A percentile compares a stretch with the other conserved stretches of the same genome.
Conservation (phyloP, 164 flowering plant genomes). For the Liriodendron chinense region DNA sequence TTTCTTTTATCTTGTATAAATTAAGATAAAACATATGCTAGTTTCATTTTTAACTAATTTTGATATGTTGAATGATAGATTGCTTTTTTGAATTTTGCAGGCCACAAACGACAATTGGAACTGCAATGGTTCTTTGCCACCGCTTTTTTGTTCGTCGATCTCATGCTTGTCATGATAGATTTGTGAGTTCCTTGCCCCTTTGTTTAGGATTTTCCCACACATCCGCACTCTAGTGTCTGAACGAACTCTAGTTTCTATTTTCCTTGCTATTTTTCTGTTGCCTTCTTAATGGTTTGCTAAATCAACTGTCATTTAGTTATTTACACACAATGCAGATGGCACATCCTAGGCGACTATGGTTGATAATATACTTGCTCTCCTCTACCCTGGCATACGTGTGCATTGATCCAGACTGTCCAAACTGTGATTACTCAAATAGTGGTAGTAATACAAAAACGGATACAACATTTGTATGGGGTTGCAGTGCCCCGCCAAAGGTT, state of each 20-base stretch:
- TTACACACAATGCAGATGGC: no score
- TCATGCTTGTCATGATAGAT: conserved; percentile 96
- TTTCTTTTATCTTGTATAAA: no score
- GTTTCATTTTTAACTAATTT: background rate
- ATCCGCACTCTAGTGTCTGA: background rate
- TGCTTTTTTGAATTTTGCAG: conserved; percentile 40
- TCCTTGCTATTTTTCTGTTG: background rate
- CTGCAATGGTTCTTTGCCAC: conserved; percentile 97
- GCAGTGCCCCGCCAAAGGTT: no score
- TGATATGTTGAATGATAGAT: conserved; percentile 1
- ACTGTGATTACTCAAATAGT: no score
- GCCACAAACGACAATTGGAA: conserved; percentile 91
- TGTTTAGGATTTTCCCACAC: background rate
- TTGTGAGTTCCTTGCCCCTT: conserved; percentile 49
- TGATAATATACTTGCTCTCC: no score
- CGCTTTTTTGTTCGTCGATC: conserved; percentile 91
- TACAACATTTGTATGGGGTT: no score
- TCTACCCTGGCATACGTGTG: no score
- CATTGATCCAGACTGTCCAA: no score
- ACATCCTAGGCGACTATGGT: no score
- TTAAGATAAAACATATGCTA: background rate
- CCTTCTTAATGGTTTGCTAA: background rate
- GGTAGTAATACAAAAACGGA: no score
- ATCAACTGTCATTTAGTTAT: background rate
- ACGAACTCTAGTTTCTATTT: background rate